These are phyloP conservation scores for Magnolia sinica DNA, from an alignment of 164 flowering plant species.

Conservation along the genomic window DNA sequence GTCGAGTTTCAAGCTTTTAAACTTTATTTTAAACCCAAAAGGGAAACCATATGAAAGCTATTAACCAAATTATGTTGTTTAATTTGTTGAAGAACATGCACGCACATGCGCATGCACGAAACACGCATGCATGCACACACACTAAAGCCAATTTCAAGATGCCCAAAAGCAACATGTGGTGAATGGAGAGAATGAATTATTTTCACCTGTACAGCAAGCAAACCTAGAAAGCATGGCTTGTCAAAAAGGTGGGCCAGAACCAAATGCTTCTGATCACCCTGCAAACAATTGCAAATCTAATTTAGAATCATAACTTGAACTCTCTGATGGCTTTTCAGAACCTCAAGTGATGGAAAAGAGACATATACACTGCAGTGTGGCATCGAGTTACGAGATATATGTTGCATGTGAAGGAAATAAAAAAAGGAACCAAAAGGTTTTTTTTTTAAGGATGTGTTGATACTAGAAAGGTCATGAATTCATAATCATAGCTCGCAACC, in stretches of 20 bases:
- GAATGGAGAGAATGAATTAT: neutral
- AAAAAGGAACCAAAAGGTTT: neutral
- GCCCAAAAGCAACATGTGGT: neutral
- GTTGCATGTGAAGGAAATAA: too few relatives aligned
- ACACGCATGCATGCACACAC: too few relatives aligned
- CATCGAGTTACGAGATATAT: too few relatives aligned
- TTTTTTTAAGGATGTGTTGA: neutral
- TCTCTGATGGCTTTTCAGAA: neutral
- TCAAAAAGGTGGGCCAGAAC: slow-evolving; percentile 88
- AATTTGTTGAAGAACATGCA: neutral
- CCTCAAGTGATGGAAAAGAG: neutral
- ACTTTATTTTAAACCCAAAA: neutral
- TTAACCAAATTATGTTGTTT: neutral
- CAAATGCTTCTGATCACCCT: slow-evolving; percentile 70
- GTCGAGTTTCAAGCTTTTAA: neutral
- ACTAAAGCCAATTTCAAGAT: neutral
- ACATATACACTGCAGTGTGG: too few relatives aligned
- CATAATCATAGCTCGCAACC: neutral
- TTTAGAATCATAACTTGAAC: neutral
- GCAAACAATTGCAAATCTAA: slow-evolving; percentile 11
- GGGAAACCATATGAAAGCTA: neutral
- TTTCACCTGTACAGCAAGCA: slow-evolving; percentile 73
- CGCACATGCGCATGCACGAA: neutral
- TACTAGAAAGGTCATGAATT: neutral
- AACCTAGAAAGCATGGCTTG: slow-evolving; percentile 93